Evolutionary conservation across 1,284 basidiomycete species (phyloP).

Genomic region (Tremellales sp.): DNA sequence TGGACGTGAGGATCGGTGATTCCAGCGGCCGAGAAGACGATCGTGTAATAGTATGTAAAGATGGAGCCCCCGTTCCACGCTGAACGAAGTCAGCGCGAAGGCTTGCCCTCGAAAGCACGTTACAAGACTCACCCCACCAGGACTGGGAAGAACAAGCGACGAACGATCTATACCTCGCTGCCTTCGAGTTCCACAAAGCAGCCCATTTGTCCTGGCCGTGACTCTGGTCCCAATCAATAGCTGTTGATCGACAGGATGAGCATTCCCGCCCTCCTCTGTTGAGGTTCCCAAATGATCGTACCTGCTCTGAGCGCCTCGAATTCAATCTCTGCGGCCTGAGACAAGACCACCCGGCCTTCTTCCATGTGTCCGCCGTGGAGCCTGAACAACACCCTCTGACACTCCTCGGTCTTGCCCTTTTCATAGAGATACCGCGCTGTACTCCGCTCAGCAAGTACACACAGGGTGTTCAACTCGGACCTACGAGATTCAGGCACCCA

Average conservation of each 20-base stretch:
- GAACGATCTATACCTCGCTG: constrained; percentile 25
- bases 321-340: constrained; percentile 20
- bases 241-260: constrained; percentile 2
- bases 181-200: constrained; percentile 22
- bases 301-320: constrained; percentile 25
- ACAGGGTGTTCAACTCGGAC: constrained; percentile 1
- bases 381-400: constrained; percentile 14
- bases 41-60: constrained; percentile 28
- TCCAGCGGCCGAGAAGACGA: constrained; percentile 21
- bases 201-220: constrained; percentile 29
- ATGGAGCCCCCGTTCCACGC: constrained; percentile 18
- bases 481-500: constrained; percentile 29
- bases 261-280: not conserved
- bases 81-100: not conserved
- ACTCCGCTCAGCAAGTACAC: not conserved
- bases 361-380: constrained; percentile 16
- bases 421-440: constrained; percentile 27
- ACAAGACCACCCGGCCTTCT: constrained; percentile 16
- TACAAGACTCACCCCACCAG: constrained; percentile 18
- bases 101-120: constrained; percentile 3
- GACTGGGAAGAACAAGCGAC: constrained; percentile 23
- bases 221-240: constrained; percentile 25
- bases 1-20: constrained; percentile 26
- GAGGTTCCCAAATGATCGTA: constrained; percentile 7
- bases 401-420: constrained; percentile 20